Evolutionary conservation across 2,329 filamentous ascomycete genomes (phyloP).

Genomic region (Verticillium nubilum): DNA sequence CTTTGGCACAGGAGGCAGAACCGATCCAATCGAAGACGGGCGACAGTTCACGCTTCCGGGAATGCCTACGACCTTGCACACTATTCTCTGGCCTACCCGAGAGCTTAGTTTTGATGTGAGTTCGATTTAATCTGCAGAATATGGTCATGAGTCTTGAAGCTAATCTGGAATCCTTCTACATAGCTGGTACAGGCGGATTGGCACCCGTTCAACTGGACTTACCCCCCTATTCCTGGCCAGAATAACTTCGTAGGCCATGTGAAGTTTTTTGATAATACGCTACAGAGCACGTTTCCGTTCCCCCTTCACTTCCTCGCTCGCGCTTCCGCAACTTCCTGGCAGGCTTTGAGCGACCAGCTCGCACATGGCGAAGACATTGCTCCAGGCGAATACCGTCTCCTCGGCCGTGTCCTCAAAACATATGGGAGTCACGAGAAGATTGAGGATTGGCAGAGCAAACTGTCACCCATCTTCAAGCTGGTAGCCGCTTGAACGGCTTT

Average conservation of each 20-base stretch:
- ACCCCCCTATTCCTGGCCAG: constrained; percentile 35
- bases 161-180: background rate
- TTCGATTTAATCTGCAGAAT: background rate
- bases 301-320: background rate
- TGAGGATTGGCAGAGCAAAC: constrained; percentile 39
- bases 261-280: background rate
- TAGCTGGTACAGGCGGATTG: constrained; percentile 3
- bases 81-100: constrained; percentile 34
- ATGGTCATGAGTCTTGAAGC: background rate
- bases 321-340: background rate
- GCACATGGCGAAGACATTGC: constrained; percentile 7
- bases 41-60: background rate
- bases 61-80: constrained; percentile 1
- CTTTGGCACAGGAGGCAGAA: constrained; percentile 31
- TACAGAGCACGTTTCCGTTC: background rate
- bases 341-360: background rate
- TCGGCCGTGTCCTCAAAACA: constrained; percentile 40
- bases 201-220: constrained; percentile 32
- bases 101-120: constrained; percentile 21
- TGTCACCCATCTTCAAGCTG: too few species aligned
- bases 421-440: constrained; percentile 38
- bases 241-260: constrained; percentile 33
- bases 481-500: too few species aligned
- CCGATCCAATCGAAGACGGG: constrained; percentile 23
- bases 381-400: constrained; percentile 12